Evolutionary conservation across 2,329 filamentous ascomycete species (phyloP), one percentile per base, ranked within the genome.

Genomic region (Pseudogymnoascus sp.): DNA sequence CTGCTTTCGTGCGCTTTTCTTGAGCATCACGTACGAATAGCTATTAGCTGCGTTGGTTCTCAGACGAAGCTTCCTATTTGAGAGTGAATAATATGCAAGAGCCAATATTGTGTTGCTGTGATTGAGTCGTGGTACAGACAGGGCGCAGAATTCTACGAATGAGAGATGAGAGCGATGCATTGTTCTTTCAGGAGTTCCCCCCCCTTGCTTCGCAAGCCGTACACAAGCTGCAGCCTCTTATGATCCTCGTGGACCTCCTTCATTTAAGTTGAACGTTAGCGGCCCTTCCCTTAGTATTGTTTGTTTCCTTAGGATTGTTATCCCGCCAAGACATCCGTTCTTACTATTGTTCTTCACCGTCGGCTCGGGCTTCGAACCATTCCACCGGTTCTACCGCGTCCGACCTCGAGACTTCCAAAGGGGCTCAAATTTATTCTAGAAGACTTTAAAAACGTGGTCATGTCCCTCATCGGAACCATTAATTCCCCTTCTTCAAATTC

Each of bases 271-370:
- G 25, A 25, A 18, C 47, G 47, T 11, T 56, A 56, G 47, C 47
- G 25, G 25, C 47, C n/a, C 47, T 31, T 56, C n/a, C 25, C 25
- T 56, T 56, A 56, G 47, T 56, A 56, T 56, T 56, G 47, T 56
- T 14, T 4, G 10, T 7, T 56, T 16, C 23, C 47, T 56, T 56
- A 56, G 25, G 14, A 56, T 56, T 56, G 47, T 56, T 56, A 12
- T 33, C 10, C n/a, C 10, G 25, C 47, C 10, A 33, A 56, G 47
- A 12, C 10, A 56, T 56, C 12, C 25, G 47, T 56, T 56, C 47
- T 56, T 56, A 56, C 25, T 11, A 56, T 56, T 56, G 47, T 56
- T 56, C 47, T 56, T 56, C 47, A 56, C n/a, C n/a, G 25, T 18
- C 47, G n/a, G 23, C 8, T 16, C 1, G 47, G 10, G n/a, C 47